Percentiles rank a stretch among this genome's conserved stretches.
Evolutionary conservation across 257 asterid genomes (phyloP).

Genomic region (Hygrophila difformis): DNA sequence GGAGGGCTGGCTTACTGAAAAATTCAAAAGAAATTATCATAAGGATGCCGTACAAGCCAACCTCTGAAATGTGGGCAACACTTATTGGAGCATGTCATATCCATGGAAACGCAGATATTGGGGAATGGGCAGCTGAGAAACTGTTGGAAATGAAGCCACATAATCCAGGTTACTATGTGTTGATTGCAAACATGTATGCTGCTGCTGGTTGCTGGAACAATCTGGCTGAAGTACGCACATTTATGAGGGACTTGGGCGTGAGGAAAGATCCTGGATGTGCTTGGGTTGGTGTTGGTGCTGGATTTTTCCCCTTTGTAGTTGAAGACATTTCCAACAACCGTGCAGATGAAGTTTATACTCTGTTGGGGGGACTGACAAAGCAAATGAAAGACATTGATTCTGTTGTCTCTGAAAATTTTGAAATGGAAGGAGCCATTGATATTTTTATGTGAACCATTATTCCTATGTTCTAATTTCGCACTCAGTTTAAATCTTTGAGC

Average conservation of each 20-base stretch:
- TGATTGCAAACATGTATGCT: constrained; percentile 87
- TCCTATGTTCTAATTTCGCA: too few species aligned
- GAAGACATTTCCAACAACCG: constrained; percentile 48
- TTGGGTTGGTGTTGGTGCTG: constrained; percentile 66
- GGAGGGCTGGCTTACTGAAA: constrained; percentile 64
- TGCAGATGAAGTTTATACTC: constrained; percentile 31
- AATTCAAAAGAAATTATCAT: constrained; percentile 47
- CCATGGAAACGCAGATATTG: constrained; percentile 59
- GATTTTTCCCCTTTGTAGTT: constrained; percentile 53
- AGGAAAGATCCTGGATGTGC: constrained; percentile 79
- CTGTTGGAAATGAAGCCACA: constrained; percentile 58
- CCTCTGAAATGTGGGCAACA: constrained; percentile 80
- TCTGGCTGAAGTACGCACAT: constrained; percentile 53
- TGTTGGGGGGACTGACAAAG: constrained; percentile 38
- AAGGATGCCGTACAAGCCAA: constrained; percentile 58
- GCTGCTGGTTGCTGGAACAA: constrained; percentile 71
- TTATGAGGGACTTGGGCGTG: constrained; percentile 75
- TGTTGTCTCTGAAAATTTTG: constrained; percentile 26
- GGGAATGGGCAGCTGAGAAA: constrained; percentile 88
- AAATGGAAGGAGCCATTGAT: constrained; percentile 36
- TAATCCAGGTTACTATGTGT: constrained; percentile 64
- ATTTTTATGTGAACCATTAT: too few species aligned
- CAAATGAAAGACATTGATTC: constrained; percentile 55
- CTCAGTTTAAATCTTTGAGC: too few species aligned
- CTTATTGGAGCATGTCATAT: constrained; percentile 75